Evolutionary conservation across 805 yeast species (phyloP), one percentile per base, ranked within the genome.

Genomic region (Candida sanyiensis): DNA sequence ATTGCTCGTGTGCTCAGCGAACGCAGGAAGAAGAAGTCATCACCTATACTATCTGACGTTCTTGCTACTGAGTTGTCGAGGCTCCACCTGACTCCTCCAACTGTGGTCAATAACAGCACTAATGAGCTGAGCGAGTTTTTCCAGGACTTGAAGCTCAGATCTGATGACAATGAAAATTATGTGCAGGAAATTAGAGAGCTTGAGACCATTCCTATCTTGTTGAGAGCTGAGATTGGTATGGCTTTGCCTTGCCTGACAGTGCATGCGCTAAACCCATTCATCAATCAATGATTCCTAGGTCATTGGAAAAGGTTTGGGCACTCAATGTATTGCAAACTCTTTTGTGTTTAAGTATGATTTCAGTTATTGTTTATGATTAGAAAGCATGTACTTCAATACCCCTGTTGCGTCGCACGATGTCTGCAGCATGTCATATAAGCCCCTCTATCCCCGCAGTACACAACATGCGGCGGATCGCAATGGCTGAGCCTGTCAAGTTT

Each of bases 171-270:
- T 12, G 79, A 70, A 24, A 59, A 70, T 41, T 70, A 68, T 52
- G 73, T 93, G 34, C 97, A 93, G 66, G 95, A 85, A 54, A 80
- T 90, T 37, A 71, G 74, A 45, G 90, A 85, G 52, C 65, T 89
- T 52, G 72, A 72, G 35, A 80, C 77, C 50, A 82, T 90, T 35
- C 97, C 97, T 8, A 78, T 90, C 23, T 66, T 90, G 44, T 68
- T 93, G 47, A 72, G 96, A 52, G 87, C 96, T 0, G 97, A 89
- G 58, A 77, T 88, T 37, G 97, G 96, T 36, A 87, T 87, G 89
- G 90, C 96, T 3, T 69, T 90, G 38, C 98, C 98, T 13, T 90
- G 97, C 59, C 71, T 90, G 51, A 86, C 96, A 3, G 96, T 93
- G 12, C 75, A 96, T 52, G 83, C 90, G 7, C 67, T 89, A 55